A percentile compares a stretch with the other conserved stretches of the same genome.
phyloP scores from a whole-genome alignment of 768 basidiomycete species.

The Macrolepiota fuliginosa region DNA sequence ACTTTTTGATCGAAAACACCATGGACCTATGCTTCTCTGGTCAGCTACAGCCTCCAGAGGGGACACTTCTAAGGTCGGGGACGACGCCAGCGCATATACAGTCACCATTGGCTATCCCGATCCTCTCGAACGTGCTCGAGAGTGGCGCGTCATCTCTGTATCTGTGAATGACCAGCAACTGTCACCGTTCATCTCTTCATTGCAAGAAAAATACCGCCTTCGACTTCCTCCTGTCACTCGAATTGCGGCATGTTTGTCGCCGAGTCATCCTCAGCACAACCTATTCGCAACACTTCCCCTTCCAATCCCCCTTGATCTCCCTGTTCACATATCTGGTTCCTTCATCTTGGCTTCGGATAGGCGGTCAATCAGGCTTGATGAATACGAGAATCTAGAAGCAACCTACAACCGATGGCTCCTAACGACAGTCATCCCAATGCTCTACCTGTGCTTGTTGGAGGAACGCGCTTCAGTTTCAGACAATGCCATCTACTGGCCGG shows the following conservation, averaged over 20 bases:
- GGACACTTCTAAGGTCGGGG: neutral
- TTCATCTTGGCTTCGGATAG: constrained; percentile 47
- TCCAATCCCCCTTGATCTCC: constrained; percentile 35
- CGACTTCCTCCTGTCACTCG: constrained; percentile 30
- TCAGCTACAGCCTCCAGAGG: constrained; percentile 21
- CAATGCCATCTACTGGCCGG: constrained; percentile 36
- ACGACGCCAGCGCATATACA: neutral
- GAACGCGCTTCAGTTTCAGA: constrained; percentile 15
- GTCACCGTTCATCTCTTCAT: neutral
- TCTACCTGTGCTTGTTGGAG: constrained; percentile 40
- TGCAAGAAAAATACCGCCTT: constrained; percentile 20
- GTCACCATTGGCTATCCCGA: constrained; percentile 15
- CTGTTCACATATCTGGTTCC: constrained; percentile 44
- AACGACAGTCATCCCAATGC: constrained; percentile 27
- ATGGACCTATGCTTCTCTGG: constrained; percentile 18
- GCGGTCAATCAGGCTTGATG: constrained; percentile 40
- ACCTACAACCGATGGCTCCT: constrained; percentile 44
- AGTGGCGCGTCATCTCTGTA: constrained; percentile 15
- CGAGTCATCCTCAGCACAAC: constrained; percentile 13
- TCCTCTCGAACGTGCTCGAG: neutral
- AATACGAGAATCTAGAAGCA: constrained; percentile 29
- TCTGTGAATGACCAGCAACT: constrained; percentile 7
- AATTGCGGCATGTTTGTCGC: constrained; percentile 24
- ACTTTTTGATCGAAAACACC: constrained; percentile 22
- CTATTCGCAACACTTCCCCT: constrained; percentile 47